Evolutionary conservation across 305 asterid species (phyloP).

Genomic region (Fraxinus greggii): DNA sequence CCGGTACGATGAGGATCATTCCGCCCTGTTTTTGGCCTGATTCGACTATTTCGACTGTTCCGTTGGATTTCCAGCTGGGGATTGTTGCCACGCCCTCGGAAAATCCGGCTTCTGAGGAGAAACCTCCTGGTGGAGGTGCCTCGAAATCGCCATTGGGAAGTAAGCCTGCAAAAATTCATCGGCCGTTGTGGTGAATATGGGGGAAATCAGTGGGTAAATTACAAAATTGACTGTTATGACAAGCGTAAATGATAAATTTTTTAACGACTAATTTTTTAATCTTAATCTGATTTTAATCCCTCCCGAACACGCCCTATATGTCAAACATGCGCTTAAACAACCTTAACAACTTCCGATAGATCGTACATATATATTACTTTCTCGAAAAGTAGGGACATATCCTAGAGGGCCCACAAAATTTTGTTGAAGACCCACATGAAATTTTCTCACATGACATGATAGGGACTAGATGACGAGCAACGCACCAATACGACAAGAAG

Average conservation of each 20-base stretch:
- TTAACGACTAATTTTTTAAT: too few relatives aligned
- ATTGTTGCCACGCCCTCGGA: conserved; percentile 51
- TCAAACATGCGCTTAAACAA: too few relatives aligned
- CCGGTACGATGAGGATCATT: conserved; percentile 90
- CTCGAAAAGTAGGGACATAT: not conserved
- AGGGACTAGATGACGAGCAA: not conserved
- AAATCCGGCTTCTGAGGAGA: conserved; percentile 39
- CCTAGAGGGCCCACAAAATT: conserved; percentile 16
- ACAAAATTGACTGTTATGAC: too few relatives aligned
- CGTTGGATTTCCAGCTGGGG: conserved; percentile 77
- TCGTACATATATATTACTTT: not conserved
- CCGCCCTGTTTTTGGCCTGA: conserved; percentile 91
- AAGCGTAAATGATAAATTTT: too few relatives aligned
- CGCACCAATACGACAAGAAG: not conserved
- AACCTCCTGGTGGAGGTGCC: conserved; percentile 76
- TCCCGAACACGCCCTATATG: too few relatives aligned
- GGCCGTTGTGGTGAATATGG: not conserved
- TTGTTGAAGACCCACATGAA: not conserved
- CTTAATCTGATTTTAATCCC: too few relatives aligned
- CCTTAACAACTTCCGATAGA: not conserved
- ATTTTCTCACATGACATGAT: conserved; percentile 6
- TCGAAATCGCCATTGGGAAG: conserved; percentile 86
- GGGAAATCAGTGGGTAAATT: not conserved
- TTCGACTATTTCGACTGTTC: conserved; percentile 75
- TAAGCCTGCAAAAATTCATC: conserved; percentile 41